Base-by-base conservation (phyloP, 495 filamentous ascomycete species). In the Neurospora sp. region DNA sequence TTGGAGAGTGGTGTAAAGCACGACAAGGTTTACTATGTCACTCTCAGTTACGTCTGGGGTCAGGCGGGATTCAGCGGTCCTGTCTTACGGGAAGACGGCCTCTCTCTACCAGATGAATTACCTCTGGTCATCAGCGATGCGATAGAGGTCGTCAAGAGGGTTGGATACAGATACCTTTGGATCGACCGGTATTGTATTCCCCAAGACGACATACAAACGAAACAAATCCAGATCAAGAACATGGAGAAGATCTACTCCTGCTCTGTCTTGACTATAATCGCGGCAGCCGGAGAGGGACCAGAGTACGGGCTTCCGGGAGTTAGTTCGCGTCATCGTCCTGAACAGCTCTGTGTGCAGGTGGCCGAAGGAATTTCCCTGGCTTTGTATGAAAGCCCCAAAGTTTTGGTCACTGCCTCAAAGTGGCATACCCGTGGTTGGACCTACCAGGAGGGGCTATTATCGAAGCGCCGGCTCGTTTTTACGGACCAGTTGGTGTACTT, bases 401-500 rank as follows among this genome's bases (percentile, higher is more conserved):
- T 1, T 14, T 18, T 54, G 20, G 72, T 84, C 39, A 0, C 4
- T 8, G n/a, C 69, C 1, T 80, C 78, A 0, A 77, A 70, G n/a
- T 84, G 82, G 84, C n/a, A 40, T 9, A 81, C 76, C 5, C 71
- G 84, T 40, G 84, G 79, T 10, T 85, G 84, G 84, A 85, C 84
- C 2, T 85, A 76, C 72, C 84, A 85, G 71, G 84, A 85, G 70
- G 80, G 69, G 1, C 18, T 83, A 0, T 72, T 85, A 5, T 80
- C 82, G 4, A 69, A 70, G 14, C 76, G 82, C 8, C 38, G 46
- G 27, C 46, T 75, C 16, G n/a, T 75, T 18, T 73, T 75, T 39
- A 80, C 77, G 0, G 77, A 80, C 7, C 20, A 75, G 0, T 76
- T 81, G 71, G 70, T 78, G 20, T 84, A 82, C 71, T 86, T 80